Percentiles rank a stretch among this genome's conserved stretches.
phyloP scores from a whole-genome alignment of 352 stramenopile genomes.

The Pythium phragmiticola region DNA sequence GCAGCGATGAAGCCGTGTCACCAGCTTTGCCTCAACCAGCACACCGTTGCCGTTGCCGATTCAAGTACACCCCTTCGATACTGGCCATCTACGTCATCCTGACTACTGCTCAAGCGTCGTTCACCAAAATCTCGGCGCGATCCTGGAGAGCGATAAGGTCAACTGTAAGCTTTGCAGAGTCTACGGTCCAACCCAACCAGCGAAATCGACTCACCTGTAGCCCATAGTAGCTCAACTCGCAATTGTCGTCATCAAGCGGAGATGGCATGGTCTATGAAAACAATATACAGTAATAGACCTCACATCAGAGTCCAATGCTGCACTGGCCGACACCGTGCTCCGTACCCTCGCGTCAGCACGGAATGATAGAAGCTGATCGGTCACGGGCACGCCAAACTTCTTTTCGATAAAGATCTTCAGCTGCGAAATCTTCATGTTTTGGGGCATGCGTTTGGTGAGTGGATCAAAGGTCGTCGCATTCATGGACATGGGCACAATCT shows the following conservation, averaged over 20 bases:
- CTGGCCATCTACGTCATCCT: neutral
- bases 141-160: slow-evolving; percentile 33
- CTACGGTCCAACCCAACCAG: neutral
- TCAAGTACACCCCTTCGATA: too few relatives aligned
- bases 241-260: slow-evolving; percentile 65
- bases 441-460: slow-evolving; percentile 64
- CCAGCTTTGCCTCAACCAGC: neutral
- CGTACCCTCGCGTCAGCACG: slow-evolving; percentile 51
- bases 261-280: slow-evolving; percentile 55
- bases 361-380: slow-evolving; percentile 60
- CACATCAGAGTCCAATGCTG: neutral
- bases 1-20: too few relatives aligned
- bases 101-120: slow-evolving; percentile 30
- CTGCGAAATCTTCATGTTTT: slow-evolving; percentile 77
- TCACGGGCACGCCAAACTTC: slow-evolving; percentile 62
- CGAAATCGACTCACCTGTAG: slow-evolving; percentile 43
- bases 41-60: neutral
- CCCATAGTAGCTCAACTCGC: slow-evolving; percentile 71
- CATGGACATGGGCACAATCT: slow-evolving; percentile 74
- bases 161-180: neutral
- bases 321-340: neutral
- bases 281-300: neutral
- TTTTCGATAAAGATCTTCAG: slow-evolving; percentile 70
- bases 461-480: slow-evolving; percentile 61
- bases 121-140: slow-evolving; percentile 65